Conservation (phyloP, 805 yeast species). For the Gaillardinia entomophila region DNA sequence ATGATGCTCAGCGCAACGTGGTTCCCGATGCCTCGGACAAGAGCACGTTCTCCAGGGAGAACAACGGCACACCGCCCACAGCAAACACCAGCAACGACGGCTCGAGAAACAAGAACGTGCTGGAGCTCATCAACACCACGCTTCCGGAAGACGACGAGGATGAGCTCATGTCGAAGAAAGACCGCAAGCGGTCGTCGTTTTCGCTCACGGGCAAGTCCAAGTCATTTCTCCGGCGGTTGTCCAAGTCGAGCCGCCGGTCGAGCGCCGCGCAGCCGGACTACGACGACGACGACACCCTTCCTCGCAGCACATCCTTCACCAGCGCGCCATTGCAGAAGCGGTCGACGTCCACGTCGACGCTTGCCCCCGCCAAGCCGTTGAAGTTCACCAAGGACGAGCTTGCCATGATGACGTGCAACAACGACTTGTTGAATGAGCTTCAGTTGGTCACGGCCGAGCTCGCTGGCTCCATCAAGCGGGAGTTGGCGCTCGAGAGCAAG, state of each 20-base stretch:
- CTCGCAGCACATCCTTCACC: background rate
- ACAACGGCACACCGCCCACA: background rate
- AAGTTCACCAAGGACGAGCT: constrained; percentile 55
- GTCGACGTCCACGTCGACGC: constrained; percentile 1
- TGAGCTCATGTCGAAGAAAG: constrained; percentile 2
- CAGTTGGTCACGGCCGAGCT: constrained; percentile 66
- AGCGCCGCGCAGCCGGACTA: constrained; percentile 6
- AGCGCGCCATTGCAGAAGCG: background rate
- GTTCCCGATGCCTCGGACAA: constrained; percentile 2
- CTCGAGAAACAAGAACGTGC: constrained; percentile 1
- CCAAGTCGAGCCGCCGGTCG: constrained; percentile 19
- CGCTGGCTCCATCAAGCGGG: constrained; percentile 67
- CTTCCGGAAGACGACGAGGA: background rate
- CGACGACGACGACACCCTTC: constrained; percentile 1
- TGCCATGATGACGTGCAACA: constrained; percentile 55
- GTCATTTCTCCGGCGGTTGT: constrained; percentile 28
- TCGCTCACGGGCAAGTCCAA: constrained; percentile 23
- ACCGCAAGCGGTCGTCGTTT: constrained; percentile 15
- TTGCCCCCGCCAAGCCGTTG: constrained; percentile 7
- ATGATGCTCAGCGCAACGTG: background rate
- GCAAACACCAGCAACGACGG: background rate
- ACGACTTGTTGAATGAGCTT: constrained; percentile 54
- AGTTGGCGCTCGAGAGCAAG: constrained; percentile 51
- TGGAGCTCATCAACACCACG: too few species aligned
- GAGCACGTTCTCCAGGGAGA: constrained; percentile 3